Evolutionary conservation across 257 asterid species (phyloP).

Genomic region (Solanum sparsipilum): DNA sequence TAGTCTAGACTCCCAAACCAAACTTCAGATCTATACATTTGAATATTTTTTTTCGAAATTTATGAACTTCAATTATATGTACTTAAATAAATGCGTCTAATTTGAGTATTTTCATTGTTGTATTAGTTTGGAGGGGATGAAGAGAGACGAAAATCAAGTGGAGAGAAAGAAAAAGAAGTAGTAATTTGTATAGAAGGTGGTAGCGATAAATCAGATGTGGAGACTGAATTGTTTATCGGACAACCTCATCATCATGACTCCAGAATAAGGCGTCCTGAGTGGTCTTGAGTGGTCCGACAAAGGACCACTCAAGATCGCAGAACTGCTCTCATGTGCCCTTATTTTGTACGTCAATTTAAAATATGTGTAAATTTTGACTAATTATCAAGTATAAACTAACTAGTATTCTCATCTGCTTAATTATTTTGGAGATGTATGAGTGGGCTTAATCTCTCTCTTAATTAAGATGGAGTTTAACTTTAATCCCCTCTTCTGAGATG

Average conservation of each 20-base stretch:
- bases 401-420: neutral
- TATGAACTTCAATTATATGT: neutral
- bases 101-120: neutral
- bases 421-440: neutral
- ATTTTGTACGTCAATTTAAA: neutral
- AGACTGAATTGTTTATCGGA: conserved; percentile 81
- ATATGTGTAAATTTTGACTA: neutral
- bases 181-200: conserved; percentile 22
- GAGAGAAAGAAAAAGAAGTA: conserved; percentile 15
- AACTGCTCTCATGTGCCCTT: no score
- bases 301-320: no score
- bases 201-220: conserved; percentile 63
- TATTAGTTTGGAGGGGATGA: conserved; percentile 34
- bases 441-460: neutral
- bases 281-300: no score
- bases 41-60: neutral
- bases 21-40: neutral
- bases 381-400: neutral
- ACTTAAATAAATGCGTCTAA: neutral
- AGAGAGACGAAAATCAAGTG: conserved; percentile 15
- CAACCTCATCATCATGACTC: conserved; percentile 34
- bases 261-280: conserved; percentile 25
- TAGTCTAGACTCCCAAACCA: no score
- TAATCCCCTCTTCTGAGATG: neutral
- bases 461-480: neutral